phyloP scores from a whole-genome alignment of 2,329 filamentous ascomycete genomes.

The Emmonsia crescens region DNA sequence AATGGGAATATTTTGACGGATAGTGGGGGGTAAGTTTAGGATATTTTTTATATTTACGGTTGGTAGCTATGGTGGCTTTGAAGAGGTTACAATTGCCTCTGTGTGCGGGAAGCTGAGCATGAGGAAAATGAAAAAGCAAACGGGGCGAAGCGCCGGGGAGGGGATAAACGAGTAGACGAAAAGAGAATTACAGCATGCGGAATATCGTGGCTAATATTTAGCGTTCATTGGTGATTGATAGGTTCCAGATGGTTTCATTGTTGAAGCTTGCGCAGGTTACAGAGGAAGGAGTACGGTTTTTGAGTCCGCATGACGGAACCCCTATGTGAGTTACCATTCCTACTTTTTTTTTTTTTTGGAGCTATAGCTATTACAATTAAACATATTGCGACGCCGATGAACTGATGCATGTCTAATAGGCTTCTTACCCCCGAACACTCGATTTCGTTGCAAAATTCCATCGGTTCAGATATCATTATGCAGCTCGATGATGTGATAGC shows the following conservation, averaged over 20 bases:
- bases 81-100: background rate
- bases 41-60: background rate
- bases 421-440: slow-evolving; percentile 95
- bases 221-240: slow-evolving; percentile 28
- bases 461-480: slow-evolving; percentile 98
- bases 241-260: slow-evolving; percentile 97
- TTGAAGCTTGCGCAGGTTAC: slow-evolving; percentile 88
- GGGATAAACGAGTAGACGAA: too few relatives aligned
- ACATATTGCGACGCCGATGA: background rate
- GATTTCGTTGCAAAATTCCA: slow-evolving; percentile 89
- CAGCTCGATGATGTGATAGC: slow-evolving; percentile 97
- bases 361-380: background rate
- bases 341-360: background rate
- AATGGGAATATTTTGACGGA: slow-evolving; percentile 84
- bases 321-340: slow-evolving; percentile 54
- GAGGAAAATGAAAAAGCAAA: background rate
- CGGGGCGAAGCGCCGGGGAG: background rate
- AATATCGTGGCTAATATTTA: background rate
- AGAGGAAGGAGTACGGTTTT: slow-evolving; percentile 87
- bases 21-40: slow-evolving; percentile 37
- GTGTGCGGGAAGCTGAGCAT: background rate
- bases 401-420: slow-evolving; percentile 25
- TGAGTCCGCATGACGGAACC: slow-evolving; percentile 89
- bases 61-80: background rate
- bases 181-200: background rate